phyloP scores from a whole-genome alignment of 2,329 filamentous ascomycete species.

The Paraphoma sp. region DNA sequence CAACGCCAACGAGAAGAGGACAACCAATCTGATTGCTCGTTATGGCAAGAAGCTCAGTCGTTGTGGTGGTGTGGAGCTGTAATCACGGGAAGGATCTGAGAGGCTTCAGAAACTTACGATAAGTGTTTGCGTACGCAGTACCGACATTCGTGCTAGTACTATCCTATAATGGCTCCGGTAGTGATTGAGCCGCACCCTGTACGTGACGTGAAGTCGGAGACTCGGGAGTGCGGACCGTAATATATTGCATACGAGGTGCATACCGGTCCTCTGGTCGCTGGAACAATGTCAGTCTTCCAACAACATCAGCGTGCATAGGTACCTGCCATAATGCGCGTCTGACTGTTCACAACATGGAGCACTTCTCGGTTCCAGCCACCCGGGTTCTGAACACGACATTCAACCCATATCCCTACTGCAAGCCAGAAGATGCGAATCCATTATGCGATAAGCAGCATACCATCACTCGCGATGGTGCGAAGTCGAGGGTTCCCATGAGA shows the following conservation, averaged over 20 bases:
- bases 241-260: slow-evolving; percentile 10
- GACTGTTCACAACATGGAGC: neutral
- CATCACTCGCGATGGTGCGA: neutral
- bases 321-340: neutral
- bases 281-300: neutral
- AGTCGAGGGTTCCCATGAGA: neutral
- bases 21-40: neutral
- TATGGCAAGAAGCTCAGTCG: neutral
- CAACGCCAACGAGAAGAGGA: neutral
- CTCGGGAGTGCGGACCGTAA: slow-evolving; percentile 16
- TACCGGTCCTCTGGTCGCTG: slow-evolving; percentile 13
- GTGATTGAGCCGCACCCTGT: slow-evolving; percentile 15
- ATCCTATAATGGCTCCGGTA: slow-evolving; percentile 17
- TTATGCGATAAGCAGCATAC: neutral
- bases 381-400: slow-evolving; percentile 3
- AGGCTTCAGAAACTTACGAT: neutral
- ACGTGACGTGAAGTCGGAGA: slow-evolving; percentile 13
- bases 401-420: neutral
- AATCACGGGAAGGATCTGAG: neutral
- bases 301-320: neutral
- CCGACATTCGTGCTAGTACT: slow-evolving; percentile 2
- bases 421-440: neutral
- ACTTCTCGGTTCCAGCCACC: neutral
- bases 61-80: neutral
- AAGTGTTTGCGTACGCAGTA: slow-evolving; percentile 2